A percentile compares a stretch with the other conserved stretches of the same genome.
Evolutionary conservation across 169 alveolate genomes (phyloP).

Genomic region (Cryptosporidium canis): DNA sequence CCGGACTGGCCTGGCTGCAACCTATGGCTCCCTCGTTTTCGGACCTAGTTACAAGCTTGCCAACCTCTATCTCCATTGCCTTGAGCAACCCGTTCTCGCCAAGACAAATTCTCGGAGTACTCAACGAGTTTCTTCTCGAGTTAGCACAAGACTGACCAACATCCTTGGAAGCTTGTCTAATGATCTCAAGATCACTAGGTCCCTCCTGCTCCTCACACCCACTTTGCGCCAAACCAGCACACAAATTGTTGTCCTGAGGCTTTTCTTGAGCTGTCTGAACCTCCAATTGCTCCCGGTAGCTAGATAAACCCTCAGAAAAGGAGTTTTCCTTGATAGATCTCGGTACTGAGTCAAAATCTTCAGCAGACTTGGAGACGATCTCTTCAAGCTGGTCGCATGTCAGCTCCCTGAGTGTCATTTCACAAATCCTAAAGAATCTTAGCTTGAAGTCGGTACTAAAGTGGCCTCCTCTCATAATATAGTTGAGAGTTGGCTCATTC

Average conservation of each 20-base stretch:
- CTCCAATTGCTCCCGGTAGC: background rate
- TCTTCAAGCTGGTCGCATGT: background rate
- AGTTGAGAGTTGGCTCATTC: slow-evolving; percentile 22
- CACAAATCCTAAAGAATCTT: slow-evolving; percentile 18
- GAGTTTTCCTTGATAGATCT: no score
- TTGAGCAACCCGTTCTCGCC: slow-evolving; percentile 8
- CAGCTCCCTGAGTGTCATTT: slow-evolving; percentile 20
- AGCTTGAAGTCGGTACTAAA: background rate
- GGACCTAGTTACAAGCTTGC: slow-evolving; percentile 5
- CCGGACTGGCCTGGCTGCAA: background rate
- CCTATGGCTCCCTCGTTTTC: background rate
- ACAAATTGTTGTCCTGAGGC: no score
- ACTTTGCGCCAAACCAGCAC: no score
- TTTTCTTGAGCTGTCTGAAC: background rate
- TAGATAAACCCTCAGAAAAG: no score
- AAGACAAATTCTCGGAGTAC: slow-evolving; percentile 2
- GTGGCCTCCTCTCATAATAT: background rate
- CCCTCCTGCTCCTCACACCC: background rate
- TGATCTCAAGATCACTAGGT: background rate
- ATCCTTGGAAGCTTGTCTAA: background rate
- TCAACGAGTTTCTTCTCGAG: slow-evolving; percentile 8
- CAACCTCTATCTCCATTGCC: slow-evolving; percentile 39
- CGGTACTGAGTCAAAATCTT: background rate
- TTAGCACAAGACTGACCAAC: background rate
- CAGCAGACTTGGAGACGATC: background rate